Evolutionary conservation across 331 rosid species (phyloP), one percentile per base, ranked within the genome.

Genomic region (Rosa hybrid): DNA sequence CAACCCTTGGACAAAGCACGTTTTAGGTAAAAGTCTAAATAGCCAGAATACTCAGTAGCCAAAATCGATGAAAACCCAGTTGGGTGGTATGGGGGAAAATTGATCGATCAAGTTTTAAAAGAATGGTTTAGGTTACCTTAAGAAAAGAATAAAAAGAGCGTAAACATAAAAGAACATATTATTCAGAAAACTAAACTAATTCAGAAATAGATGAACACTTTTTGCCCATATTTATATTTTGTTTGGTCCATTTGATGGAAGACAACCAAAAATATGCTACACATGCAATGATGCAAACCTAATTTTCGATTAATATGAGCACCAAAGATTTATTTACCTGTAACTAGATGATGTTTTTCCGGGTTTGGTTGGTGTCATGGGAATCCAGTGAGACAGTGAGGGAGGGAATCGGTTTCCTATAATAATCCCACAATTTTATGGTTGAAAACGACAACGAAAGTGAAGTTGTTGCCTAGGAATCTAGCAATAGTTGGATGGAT

Each of bases 361-460:
- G 17, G 59, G 62, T 42, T 30, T 67, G 20, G 21, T 49, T 46
- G 69, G 62, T 10, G 18, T 79, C 77, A 79, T 68, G 83, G 64
- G 65, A 72, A 42, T 10, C 5, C 63, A 48, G 25, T 63, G 53
- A 72, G 75, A 67, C 44, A 30, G 50, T 20, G 27, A 70, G 70
- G 48, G 41, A 44, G 71, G 59, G 16, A 60, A 68, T 81, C 71
- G 54, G 46, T 30, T 71, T 65, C 76, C 68, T 27, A 27, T 76
- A 44, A n/a, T 10, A 62, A 63, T 45, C 54, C 6, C 59, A 34
- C 53, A 68, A 56, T 14, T 18, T 59, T 48, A 27, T 46, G 16
- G 63, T 7, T 27, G 49, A 59, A 72, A 79, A 79, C 59, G 38
- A 60, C 46, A 60, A 18, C 18, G 50, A 59, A 25, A 71, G 72